Evolutionary conservation across 371 early-diverging fungal species (phyloP), one percentile per base, ranked within the genome.

Genomic region (Syncephalis plumigaleata): DNA sequence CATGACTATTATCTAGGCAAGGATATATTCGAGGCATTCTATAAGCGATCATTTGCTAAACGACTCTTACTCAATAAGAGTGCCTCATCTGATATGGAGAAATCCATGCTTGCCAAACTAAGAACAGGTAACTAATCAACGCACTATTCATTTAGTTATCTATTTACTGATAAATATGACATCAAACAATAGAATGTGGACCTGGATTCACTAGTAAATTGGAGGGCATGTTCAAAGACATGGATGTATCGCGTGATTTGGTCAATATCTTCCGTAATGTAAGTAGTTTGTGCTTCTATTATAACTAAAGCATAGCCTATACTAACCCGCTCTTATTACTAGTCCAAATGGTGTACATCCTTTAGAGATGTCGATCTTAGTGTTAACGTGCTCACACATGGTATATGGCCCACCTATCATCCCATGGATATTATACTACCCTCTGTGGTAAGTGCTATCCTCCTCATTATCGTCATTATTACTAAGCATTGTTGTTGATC

Each of bases 1-100:
- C n/a, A n/a, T n/a, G n/a, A n/a, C n/a, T 13, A 37, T 31, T 53
- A 27, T 43, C 3, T 11, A 58, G 65, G 81, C 47, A 95, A 93
- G 58, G 94, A 94, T 60, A 70, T 87, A 13, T 98, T 98, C 60
- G 95, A 95, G 57, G 87, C 83, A 1, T 94, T 89, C 53, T 94
- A 93, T 61, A 91, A 90, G 50, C 74, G 81, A 9, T 83, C 82
- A 49, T 61, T 98, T 45, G 86, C 95, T 20, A 87, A 84, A 52
- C 73, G 98, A 9, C 66, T 98, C 31, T 56, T 95, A 9, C 61
- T 84, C 36, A 71, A 74, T 42, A 79, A 73, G 47, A 80, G 77
- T 57, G 71, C 79, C 0, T 81, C 82, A 7, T 69, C 70, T 2
- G 95, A 93, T 46, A 57, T 77, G 1, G 98, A 97, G 55, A 79